Conservation (phyloP, 192 early-diverging fungal genomes). For the Backusella sp. region DNA sequence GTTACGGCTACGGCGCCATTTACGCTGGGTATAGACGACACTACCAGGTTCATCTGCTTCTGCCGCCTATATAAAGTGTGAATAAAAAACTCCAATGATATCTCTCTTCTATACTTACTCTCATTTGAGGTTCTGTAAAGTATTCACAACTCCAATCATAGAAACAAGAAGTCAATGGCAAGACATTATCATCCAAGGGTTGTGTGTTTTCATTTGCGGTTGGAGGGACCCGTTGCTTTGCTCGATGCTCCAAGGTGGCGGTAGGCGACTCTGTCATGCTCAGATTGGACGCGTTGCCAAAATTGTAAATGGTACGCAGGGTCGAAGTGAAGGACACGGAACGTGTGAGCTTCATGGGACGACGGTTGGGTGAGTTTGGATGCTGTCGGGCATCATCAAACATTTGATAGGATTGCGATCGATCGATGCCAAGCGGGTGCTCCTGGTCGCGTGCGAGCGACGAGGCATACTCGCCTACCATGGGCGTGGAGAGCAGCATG, state of each 20-base stretch:
- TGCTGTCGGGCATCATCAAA: background rate
- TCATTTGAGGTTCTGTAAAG: conserved; percentile 88
- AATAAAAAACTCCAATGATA: background rate
- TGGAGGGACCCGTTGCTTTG: background rate
- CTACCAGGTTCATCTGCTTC: conserved; percentile 84
- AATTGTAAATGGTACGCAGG: conserved; percentile 34
- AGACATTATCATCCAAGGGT: conserved; percentile 33
- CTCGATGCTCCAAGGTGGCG: background rate
- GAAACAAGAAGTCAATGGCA: conserved; percentile 64
- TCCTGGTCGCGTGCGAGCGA: conserved; percentile 17
- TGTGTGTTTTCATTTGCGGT: background rate
- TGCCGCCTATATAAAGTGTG: conserved; percentile 45
- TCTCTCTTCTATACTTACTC: conserved; percentile 38
- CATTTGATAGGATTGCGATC: conserved; percentile 22
- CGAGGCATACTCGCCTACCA: conserved; percentile 34
- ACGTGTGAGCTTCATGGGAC: conserved; percentile 35
- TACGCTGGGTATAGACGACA: conserved; percentile 66
- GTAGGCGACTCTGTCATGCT: background rate
- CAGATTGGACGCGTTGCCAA: conserved; percentile 21
- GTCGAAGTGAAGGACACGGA: conserved; percentile 39
- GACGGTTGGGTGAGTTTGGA: background rate
- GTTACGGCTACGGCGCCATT: conserved; percentile 73
- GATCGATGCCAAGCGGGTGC: conserved; percentile 8
- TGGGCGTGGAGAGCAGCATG: conserved; percentile 35
- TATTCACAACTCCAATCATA: conserved; percentile 88